phyloP scores from a whole-genome alignment of 768 basidiomycete genomes.

The Boletus vermiculosoides region DNA sequence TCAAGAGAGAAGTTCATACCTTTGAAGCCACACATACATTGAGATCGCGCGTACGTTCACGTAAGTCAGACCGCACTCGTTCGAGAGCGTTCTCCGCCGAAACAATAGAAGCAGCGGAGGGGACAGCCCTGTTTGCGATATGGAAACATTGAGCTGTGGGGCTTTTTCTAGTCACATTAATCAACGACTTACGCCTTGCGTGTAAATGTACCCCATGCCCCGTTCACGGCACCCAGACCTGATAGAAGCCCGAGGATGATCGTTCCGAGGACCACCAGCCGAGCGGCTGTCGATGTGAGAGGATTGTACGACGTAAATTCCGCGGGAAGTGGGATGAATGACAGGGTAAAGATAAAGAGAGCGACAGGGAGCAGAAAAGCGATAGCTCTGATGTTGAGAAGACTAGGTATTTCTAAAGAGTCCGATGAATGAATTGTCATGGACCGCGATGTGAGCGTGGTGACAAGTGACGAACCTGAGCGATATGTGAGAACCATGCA shows the following conservation, averaged over 20 bases:
- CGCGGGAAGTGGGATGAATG: slow-evolving; percentile 64
- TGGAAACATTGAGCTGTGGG: slow-evolving; percentile 6
- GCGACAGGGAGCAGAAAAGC: slow-evolving; percentile 45
- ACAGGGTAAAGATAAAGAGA: slow-evolving; percentile 58
- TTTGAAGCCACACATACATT: slow-evolving; percentile 24
- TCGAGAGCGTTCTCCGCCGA: slow-evolving; percentile 57
- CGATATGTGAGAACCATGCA: slow-evolving; percentile 55
- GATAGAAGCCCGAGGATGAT: slow-evolving; percentile 77
- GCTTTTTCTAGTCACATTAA: slow-evolving; percentile 11
- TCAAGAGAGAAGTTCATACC: slow-evolving; percentile 16
- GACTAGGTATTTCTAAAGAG: slow-evolving; percentile 22
- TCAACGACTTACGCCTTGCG: slow-evolving; percentile 25
- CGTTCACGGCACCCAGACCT: slow-evolving; percentile 73
- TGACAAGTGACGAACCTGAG: slow-evolving; percentile 20
- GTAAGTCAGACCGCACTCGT: slow-evolving; percentile 59
- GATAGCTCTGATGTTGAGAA: slow-evolving; percentile 22
- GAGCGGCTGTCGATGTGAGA: slow-evolving; percentile 51
- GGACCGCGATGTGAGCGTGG: neutral
- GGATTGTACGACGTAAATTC: slow-evolving; percentile 42
- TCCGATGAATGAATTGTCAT: slow-evolving; percentile 1
- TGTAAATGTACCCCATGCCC: slow-evolving; percentile 48
- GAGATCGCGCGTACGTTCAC: slow-evolving; percentile 31
- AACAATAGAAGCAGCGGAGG: slow-evolving; percentile 37
- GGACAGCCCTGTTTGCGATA: slow-evolving; percentile 19
- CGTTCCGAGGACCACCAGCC: slow-evolving; percentile 74